These are phyloP conservation scores for Trichosanthes cucumerina DNA, from an alignment of 306 rosid species.

Conservation along the genomic window DNA sequence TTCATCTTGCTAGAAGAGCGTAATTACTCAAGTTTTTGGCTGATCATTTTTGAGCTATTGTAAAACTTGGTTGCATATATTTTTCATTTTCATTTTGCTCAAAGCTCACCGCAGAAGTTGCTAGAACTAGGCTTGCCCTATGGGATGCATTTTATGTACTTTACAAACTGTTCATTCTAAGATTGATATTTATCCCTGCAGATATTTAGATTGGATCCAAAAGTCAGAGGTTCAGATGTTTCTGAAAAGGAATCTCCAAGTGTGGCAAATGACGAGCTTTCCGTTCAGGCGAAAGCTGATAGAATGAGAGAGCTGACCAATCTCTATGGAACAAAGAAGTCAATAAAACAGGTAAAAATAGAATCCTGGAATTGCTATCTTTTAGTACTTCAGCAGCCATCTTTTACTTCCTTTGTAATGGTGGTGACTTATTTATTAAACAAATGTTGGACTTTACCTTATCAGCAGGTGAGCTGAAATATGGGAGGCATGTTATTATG, in stretches of 20 bases:
- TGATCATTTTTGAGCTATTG: background rate
- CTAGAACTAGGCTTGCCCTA: background rate
- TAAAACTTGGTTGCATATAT: background rate
- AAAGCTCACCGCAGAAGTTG: background rate
- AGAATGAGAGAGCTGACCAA: slow-evolving; percentile 23
- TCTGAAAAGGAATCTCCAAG: slow-evolving; percentile 28
- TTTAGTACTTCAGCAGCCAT: background rate
- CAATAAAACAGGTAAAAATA: slow-evolving; percentile 31
- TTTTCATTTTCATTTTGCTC: background rate
- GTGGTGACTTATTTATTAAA: background rate
- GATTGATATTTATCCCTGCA: slow-evolving; percentile 16
- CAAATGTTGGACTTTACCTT: background rate
- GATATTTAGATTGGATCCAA: slow-evolving; percentile 85
- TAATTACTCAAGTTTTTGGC: background rate
- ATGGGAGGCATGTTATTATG: background rate
- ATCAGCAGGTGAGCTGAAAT: background rate
- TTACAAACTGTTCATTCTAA: background rate
- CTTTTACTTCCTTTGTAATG: background rate
- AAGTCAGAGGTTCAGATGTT: slow-evolving; percentile 31
- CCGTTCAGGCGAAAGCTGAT: slow-evolving; percentile 17
- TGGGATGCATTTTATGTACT: background rate
- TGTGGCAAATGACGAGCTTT: slow-evolving; percentile 27
- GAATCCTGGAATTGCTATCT: background rate
- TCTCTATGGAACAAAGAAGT: slow-evolving; percentile 49
- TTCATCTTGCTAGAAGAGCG: background rate